Conservation (phyloP, 352 stramenopile species). For the Globisporangium irregulare region DNA sequence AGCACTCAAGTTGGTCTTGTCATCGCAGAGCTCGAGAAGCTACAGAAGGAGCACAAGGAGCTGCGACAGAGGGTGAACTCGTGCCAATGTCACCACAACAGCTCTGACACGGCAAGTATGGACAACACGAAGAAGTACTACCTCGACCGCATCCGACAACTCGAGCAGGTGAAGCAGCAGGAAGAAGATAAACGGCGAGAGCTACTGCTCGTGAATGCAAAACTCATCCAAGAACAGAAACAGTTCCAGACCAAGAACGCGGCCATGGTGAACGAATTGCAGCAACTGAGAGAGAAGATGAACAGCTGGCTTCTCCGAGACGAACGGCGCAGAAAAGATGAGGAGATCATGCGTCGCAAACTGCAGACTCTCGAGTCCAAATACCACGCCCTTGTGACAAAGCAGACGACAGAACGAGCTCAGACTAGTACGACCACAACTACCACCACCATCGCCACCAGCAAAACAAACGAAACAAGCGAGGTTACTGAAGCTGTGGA, state of each 20-base stretch:
- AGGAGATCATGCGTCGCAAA: constrained; percentile 18
- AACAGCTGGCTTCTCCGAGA: constrained; percentile 50
- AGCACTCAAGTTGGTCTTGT: constrained; percentile 41
- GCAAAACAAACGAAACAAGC: not conserved
- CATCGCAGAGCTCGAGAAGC: constrained; percentile 39
- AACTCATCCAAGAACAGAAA: constrained; percentile 63
- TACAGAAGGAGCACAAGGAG: constrained; percentile 40
- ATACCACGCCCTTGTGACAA: constrained; percentile 3
- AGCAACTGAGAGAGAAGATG: constrained; percentile 46
- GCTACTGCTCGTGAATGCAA: constrained; percentile 60
- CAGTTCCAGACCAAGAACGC: constrained; percentile 44
- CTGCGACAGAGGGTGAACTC: constrained; percentile 23
- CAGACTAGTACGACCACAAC: not conserved
- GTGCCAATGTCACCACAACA: constrained; percentile 20
- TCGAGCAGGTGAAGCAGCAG: constrained; percentile 40
- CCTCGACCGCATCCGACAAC: constrained; percentile 41
- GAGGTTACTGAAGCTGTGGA: not conserved
- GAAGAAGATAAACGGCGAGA: constrained; percentile 60
- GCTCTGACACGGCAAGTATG: not conserved
- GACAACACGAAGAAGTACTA: constrained; percentile 33
- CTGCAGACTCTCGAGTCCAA: constrained; percentile 21
- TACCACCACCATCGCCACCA: not conserved
- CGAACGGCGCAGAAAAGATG: constrained; percentile 42
- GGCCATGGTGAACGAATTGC: constrained; percentile 24
- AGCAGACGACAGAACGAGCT: not conserved